These are phyloP conservation scores for Isabelozyma gotoi DNA, from an alignment of 805 yeast species.

Conservation along the genomic window DNA sequence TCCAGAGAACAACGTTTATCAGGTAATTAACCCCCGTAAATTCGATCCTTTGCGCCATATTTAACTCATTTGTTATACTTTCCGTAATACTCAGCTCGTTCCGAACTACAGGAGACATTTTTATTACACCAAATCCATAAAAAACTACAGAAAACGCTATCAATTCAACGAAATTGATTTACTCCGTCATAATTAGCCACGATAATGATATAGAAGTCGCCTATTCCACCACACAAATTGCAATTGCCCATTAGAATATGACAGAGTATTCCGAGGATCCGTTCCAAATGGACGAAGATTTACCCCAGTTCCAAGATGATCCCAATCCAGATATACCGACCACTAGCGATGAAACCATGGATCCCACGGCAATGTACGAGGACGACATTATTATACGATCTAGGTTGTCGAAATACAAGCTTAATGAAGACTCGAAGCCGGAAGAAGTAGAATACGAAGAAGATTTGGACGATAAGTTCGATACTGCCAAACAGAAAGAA, in stretches of 20 bases:
- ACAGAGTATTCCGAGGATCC: conserved; percentile 36
- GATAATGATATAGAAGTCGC: conserved; percentile 1
- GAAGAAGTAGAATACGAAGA: conserved; percentile 32
- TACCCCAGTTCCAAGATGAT: conserved; percentile 9
- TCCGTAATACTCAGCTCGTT: too few relatives aligned
- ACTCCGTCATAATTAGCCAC: too few relatives aligned
- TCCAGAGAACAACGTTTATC: too few relatives aligned
- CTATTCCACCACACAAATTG: neutral
- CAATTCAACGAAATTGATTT: too few relatives aligned
- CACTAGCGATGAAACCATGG: neutral
- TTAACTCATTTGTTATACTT: too few relatives aligned
- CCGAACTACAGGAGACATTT: too few relatives aligned
- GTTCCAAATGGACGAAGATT: conserved; percentile 47
- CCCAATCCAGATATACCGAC: neutral
- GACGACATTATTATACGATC: conserved; percentile 34
- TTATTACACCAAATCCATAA: too few relatives aligned
- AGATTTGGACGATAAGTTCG: conserved; percentile 42
- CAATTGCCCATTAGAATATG: too few relatives aligned
- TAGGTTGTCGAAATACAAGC: conserved; percentile 22
- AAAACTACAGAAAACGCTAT: too few relatives aligned
- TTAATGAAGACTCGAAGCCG: conserved; percentile 14
- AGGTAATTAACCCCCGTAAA: too few relatives aligned
- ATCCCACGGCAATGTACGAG: neutral
- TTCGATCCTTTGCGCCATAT: too few relatives aligned
- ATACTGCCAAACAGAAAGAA: conserved; percentile 19